A percentile compares a stretch with the other conserved stretches of the same genome.
These are phyloP conservation scores for Penicillium rolfsii DNA, from an alignment of 2,329 filamentous ascomycete species.

Conservation along the genomic window DNA sequence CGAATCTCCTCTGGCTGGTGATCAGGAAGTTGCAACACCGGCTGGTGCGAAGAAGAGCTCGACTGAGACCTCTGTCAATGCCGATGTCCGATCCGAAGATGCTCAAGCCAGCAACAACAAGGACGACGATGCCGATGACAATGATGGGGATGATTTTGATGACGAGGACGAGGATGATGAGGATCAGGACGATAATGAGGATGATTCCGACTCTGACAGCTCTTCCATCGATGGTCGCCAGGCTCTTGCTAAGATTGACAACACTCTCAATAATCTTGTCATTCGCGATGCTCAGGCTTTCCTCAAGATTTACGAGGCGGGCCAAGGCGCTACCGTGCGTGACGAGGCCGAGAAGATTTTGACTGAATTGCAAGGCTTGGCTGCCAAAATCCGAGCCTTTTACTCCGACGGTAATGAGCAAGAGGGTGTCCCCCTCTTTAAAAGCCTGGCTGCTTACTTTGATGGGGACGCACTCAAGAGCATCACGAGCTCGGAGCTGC, in stretches of 20 bases:
- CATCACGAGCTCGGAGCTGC: slow-evolving; percentile 91
- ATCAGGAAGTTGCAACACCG: slow-evolving; percentile 23
- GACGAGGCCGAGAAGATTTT: slow-evolving; percentile 78
- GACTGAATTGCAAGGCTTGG: slow-evolving; percentile 70
- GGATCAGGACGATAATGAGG: slow-evolving; percentile 50
- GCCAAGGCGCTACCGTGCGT: slow-evolving; percentile 73
- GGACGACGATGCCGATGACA: slow-evolving; percentile 54
- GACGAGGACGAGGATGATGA: slow-evolving; percentile 58
- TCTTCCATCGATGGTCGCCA: slow-evolving; percentile 57
- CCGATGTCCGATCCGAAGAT: slow-evolving; percentile 24
- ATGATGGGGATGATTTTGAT: slow-evolving; percentile 58
- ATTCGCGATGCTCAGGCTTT: slow-evolving; percentile 79
- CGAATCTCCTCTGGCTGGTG: slow-evolving; percentile 42
- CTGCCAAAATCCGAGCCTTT: slow-evolving; percentile 70
- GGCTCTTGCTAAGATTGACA: slow-evolving; percentile 43
- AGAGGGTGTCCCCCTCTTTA: slow-evolving; percentile 70
- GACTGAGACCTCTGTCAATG: slow-evolving; percentile 18
- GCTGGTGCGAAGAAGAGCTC: slow-evolving; percentile 9
- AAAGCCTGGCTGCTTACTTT: slow-evolving; percentile 78
- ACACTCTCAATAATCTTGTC: slow-evolving; percentile 71
- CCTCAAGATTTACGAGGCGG: slow-evolving; percentile 77
- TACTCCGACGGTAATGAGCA: slow-evolving; percentile 57
- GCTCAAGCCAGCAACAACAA: slow-evolving; percentile 35
- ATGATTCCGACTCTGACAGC: slow-evolving; percentile 68
- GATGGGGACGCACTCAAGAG: slow-evolving; percentile 86